Conservation (phyloP, 441 rosid genomes). For the Aleurites moluccanus region DNA sequence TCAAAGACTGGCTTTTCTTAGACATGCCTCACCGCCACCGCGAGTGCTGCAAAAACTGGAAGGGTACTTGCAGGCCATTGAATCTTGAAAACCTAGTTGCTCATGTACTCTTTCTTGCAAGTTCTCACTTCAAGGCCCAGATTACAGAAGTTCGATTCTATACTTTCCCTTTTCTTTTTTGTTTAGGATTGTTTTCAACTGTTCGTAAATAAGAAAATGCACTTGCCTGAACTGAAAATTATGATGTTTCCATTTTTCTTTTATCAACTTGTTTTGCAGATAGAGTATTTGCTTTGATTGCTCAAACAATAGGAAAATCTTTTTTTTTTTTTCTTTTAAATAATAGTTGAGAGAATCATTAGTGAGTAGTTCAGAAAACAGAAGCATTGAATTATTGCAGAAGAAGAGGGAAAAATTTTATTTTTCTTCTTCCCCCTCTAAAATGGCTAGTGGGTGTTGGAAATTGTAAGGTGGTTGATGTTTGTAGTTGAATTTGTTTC, state of each 20-base stretch:
- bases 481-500: not conserved
- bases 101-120: constrained; percentile 28
- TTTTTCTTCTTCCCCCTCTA: not conserved
- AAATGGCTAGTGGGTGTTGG: constrained; percentile 1
- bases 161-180: not conserved
- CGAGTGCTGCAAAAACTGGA: constrained; percentile 18
- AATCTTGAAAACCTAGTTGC: not conserved
- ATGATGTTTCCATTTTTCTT: not conserved
- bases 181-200: no score
- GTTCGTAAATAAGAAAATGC: not conserved
- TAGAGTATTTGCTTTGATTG: constrained; percentile 12
- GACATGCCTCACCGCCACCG: not conserved
- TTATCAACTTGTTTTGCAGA: constrained; percentile 24
- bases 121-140: constrained; percentile 26
- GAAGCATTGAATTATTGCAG: not conserved
- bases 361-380: not conserved
- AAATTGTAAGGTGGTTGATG: not conserved
- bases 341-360: not conserved
- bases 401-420: constrained; percentile 5
- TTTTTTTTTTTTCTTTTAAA: no score
- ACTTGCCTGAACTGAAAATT: constrained; percentile 3
- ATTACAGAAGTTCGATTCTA: constrained; percentile 15
- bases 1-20: not conserved
- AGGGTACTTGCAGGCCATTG: constrained; percentile 2
- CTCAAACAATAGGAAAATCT: constrained; percentile 7